Evolutionary conservation across 2,329 filamentous ascomycete genomes (phyloP).

Genomic region (Byssochlamys sp.): DNA sequence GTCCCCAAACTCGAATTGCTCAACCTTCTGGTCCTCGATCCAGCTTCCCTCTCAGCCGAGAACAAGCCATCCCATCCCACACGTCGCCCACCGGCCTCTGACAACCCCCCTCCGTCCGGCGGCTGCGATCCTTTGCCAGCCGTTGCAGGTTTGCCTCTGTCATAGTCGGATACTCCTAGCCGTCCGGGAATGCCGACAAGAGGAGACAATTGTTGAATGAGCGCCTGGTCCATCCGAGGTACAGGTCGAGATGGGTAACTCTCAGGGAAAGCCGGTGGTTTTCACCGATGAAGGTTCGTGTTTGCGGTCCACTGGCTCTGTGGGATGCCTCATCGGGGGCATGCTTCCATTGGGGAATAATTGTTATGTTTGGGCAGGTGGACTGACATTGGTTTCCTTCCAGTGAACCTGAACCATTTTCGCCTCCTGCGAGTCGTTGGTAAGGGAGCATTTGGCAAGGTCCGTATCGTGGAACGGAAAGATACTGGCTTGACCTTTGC

Average conservation of each 20-base stretch:
- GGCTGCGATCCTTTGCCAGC: background rate
- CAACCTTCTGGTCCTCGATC: background rate
- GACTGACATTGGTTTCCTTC: conserved; percentile 12
- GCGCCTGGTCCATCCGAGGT: background rate
- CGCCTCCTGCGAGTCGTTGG: conserved; percentile 88
- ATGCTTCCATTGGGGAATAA: conserved; percentile 8
- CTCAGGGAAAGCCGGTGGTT: conserved; percentile 84
- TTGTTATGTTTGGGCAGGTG: conserved; percentile 7
- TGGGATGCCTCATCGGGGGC: background rate
- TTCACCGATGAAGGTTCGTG: conserved; percentile 81
- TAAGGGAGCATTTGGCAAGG: conserved; percentile 96
- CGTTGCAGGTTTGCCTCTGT: background rate
- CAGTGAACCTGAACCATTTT: conserved; percentile 96
- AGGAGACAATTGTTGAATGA: background rate
- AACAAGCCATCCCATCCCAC: background rate
- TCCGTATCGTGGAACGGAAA: conserved; percentile 95
- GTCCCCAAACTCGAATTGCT: background rate
- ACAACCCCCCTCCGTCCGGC: background rate
- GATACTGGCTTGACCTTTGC: conserved; percentile 90
- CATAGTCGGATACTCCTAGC: background rate
- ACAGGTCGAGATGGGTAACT: conserved; percentile 67
- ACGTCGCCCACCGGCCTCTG: background rate
- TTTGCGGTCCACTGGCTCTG: conserved; percentile 1
- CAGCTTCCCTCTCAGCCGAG: background rate
- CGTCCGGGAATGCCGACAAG: background rate